Percentiles rank a stretch among this genome's conserved stretches.
Evolutionary conservation across 257 asterid genomes (phyloP).

Genomic region (Solanum clarkiae): DNA sequence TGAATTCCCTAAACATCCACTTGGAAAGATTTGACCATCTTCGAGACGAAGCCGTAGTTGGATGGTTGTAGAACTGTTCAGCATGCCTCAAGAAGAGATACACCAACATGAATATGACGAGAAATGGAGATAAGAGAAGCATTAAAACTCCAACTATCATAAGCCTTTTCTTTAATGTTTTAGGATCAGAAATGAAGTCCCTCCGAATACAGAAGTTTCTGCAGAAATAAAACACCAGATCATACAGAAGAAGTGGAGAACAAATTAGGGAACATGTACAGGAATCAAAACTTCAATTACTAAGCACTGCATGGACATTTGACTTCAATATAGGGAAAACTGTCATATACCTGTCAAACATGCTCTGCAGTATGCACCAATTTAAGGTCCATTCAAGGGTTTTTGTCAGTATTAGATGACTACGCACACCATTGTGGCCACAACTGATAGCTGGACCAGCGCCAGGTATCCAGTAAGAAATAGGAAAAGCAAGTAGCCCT

Average conservation of each 20-base stretch:
- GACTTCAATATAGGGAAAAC: neutral
- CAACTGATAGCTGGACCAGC: slow-evolving; percentile 44
- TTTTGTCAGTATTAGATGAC: slow-evolving; percentile 63
- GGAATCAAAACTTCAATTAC: neutral
- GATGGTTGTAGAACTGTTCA: slow-evolving; percentile 94
- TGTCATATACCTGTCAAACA: slow-evolving; percentile 73
- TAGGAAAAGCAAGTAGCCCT: slow-evolving; percentile 87
- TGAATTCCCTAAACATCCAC: slow-evolving; percentile 95
- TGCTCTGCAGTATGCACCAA: slow-evolving; percentile 92
- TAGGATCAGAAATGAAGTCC: slow-evolving; percentile 78
- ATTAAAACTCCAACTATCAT: slow-evolving; percentile 76
- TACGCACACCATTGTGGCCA: slow-evolving; percentile 35
- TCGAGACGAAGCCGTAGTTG: slow-evolving; percentile 89
- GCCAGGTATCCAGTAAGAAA: slow-evolving; percentile 79
- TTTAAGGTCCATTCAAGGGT: slow-evolving; percentile 94
- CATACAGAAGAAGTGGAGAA: neutral
- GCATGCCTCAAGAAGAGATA: slow-evolving; percentile 97
- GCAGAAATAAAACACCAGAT: slow-evolving; percentile 14
- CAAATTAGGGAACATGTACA: neutral
- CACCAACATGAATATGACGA: slow-evolving; percentile 89
- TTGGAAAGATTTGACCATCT: slow-evolving; percentile 98
- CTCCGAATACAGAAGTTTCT: slow-evolving; percentile 71
- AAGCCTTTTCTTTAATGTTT: slow-evolving; percentile 74
- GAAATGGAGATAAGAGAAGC: slow-evolving; percentile 88
- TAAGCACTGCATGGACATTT: neutral